Percentiles rank a stretch among this genome's conserved stretches.
These are phyloP conservation scores for Rhizopus stolonifer DNA, from an alignment of 371 early-diverging fungal species.

Conservation along the genomic window DNA sequence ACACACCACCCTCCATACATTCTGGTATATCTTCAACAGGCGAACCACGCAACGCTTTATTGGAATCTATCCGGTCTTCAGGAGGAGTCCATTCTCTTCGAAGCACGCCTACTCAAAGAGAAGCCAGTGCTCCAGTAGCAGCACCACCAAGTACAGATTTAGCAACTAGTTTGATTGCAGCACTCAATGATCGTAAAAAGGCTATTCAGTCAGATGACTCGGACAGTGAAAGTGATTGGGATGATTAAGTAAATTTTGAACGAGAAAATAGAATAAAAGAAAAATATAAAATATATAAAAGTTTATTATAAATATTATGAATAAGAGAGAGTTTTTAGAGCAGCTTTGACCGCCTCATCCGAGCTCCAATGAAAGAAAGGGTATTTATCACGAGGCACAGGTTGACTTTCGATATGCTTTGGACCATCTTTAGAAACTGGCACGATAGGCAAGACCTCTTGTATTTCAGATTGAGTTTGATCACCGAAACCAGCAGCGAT, in stretches of 20 bases:
- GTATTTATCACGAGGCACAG: constrained; percentile 39
- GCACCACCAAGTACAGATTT: constrained; percentile 17
- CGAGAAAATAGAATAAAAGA: background rate
- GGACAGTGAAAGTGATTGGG: constrained; percentile 34
- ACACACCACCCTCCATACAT: too few relatives aligned
- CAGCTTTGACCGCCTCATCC: constrained; percentile 48
- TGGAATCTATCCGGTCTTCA: constrained; percentile 43
- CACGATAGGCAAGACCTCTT: constrained; percentile 36
- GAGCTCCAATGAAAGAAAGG: constrained; percentile 54
- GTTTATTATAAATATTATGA: background rate
- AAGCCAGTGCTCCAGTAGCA: constrained; percentile 31
- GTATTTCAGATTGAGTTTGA: constrained; percentile 16
- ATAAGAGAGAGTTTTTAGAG: constrained; percentile 10
- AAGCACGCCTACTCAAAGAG: constrained; percentile 27
- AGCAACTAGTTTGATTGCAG: constrained; percentile 29
- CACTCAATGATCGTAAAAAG: constrained; percentile 30
- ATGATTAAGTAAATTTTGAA: constrained; percentile 20
- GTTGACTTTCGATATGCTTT: constrained; percentile 7
- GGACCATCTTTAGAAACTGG: constrained; percentile 42
- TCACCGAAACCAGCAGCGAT: constrained; percentile 49
- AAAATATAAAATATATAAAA: background rate
- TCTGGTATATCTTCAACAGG: too few relatives aligned
- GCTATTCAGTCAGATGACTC: constrained; percentile 32
- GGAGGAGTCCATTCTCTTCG: constrained; percentile 38
- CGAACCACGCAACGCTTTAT: constrained; percentile 32